A percentile compares a stretch with the other conserved stretches of the same genome.
Conservation (phyloP, 23 red algal species). For the Agarophyton chilense region DNA sequence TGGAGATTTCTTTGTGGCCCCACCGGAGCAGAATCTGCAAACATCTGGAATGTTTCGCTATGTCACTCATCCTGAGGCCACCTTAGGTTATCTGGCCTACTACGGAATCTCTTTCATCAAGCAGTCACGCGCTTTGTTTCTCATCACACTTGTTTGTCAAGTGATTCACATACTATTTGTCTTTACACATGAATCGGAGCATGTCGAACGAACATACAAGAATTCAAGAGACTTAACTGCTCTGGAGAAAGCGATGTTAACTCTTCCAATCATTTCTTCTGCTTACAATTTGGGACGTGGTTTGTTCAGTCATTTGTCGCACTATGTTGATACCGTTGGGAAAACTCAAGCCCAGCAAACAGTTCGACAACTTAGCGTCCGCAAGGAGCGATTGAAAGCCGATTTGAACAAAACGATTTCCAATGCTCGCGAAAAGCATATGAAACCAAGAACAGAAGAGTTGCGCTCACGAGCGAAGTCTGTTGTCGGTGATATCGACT, state of each 20-base stretch:
- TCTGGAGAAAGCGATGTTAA: conserved; percentile 31
- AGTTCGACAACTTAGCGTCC: conserved; percentile 12
- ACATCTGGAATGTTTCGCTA: conserved; percentile 89
- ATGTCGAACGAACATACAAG: conserved; percentile 76
- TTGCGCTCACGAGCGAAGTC: conserved; percentile 24
- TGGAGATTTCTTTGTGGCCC: conserved; percentile 94
- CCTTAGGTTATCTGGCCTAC: conserved; percentile 79
- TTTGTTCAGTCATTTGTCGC: neutral
- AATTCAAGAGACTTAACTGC: conserved; percentile 28
- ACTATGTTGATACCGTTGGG: conserved; percentile 21
- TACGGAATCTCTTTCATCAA: conserved; percentile 83
- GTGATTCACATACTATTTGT: conserved; percentile 75
- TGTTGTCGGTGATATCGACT: conserved; percentile 32
- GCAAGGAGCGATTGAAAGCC: conserved; percentile 49
- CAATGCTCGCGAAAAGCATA: conserved; percentile 13
- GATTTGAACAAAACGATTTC: conserved; percentile 40
- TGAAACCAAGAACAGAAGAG: conserved; percentile 26
- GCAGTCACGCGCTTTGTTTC: conserved; percentile 72
- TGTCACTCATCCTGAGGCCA: conserved; percentile 85
- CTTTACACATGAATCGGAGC: conserved; percentile 68
- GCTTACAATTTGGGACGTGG: neutral
- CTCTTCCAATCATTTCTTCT: neutral
- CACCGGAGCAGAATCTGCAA: conserved; percentile 25
- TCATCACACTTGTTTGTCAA: conserved; percentile 78
- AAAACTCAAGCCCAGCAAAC: conserved; percentile 6